These are phyloP conservation scores for Trametes elegans DNA, from an alignment of 768 basidiomycete genomes.

Conservation along the genomic window DNA sequence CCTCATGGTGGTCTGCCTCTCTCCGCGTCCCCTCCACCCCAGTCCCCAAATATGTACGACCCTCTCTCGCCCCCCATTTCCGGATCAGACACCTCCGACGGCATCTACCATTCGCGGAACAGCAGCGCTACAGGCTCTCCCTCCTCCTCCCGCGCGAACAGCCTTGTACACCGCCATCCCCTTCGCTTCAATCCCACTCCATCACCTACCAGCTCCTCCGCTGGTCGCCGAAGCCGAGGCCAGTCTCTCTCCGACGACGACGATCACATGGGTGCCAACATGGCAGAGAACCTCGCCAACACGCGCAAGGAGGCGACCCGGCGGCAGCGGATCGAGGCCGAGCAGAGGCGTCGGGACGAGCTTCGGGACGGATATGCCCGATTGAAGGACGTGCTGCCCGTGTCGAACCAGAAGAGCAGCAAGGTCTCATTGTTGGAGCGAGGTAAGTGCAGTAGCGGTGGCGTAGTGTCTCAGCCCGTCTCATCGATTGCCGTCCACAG, in stretches of 20 bases:
- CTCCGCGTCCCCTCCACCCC: conserved; percentile 61
- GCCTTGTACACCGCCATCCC: conserved; percentile 69
- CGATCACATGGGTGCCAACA: conserved; percentile 60
- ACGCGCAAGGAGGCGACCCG: conserved; percentile 83
- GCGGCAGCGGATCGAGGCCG: conserved; percentile 84
- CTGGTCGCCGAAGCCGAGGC: conserved; percentile 60
- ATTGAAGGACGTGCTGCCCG: conserved; percentile 82
- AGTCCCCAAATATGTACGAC: conserved; percentile 79
- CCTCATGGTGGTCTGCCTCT: conserved; percentile 70
- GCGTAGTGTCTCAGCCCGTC: background rate
- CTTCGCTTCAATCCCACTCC: conserved; percentile 80
- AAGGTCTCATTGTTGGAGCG: conserved; percentile 87
- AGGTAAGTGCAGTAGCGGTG: conserved; percentile 46
- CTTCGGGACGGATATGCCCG: conserved; percentile 87
- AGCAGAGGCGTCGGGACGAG: conserved; percentile 86
- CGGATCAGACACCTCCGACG: conserved; percentile 89
- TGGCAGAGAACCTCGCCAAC: conserved; percentile 70
- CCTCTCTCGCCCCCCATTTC: conserved; percentile 83
- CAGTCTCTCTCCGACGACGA: conserved; percentile 74
- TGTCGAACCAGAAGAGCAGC: conserved; percentile 88
- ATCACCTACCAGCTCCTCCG: conserved; percentile 71
- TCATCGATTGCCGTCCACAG: conserved; percentile 36
- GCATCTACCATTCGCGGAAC: conserved; percentile 75
- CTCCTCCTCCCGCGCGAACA: conserved; percentile 71
- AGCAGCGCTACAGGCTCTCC: conserved; percentile 75